Percentiles rank a stretch among this genome's conserved stretches.
Conservation (phyloP, 2,329 filamentous ascomycete genomes). For the Xylariaceae sp. region DNA sequence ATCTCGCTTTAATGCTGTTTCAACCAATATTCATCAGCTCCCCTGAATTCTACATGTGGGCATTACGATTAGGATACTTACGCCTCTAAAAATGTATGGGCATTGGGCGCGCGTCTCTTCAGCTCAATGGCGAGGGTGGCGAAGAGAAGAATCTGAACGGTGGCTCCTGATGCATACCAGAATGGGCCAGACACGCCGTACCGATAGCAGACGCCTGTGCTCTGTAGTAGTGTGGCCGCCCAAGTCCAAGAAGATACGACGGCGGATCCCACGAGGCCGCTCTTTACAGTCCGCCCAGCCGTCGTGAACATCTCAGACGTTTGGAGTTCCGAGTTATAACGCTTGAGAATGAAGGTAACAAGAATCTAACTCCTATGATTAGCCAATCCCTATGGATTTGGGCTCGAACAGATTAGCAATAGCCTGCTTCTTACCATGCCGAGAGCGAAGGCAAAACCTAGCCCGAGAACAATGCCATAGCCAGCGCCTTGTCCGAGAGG, state of each 20-base stretch:
- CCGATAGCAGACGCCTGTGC: constrained; percentile 79
- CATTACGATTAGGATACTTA: constrained; percentile 15
- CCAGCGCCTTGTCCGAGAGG: constrained; percentile 67
- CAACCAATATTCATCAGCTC: background rate
- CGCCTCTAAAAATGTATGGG: constrained; percentile 86
- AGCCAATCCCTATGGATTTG: background rate
- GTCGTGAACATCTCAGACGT: constrained; percentile 94
- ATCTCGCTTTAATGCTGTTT: constrained; percentile 37
- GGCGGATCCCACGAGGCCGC: constrained; percentile 83
- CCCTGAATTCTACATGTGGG: background rate
- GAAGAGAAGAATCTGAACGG: constrained; percentile 87
- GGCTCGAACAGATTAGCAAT: background rate
- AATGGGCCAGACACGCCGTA: constrained; percentile 71
- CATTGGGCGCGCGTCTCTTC: constrained; percentile 85
- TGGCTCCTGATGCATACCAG: constrained; percentile 65
- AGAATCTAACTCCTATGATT: constrained; percentile 52
- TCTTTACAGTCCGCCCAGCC: constrained; percentile 86
- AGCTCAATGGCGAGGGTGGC: constrained; percentile 89
- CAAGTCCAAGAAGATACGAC: constrained; percentile 96
- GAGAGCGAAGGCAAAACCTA: constrained; percentile 76
- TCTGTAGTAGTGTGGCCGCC: constrained; percentile 83
- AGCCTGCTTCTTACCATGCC: constrained; percentile 59
- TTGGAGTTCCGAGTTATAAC: constrained; percentile 70
- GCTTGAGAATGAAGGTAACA: constrained; percentile 72
- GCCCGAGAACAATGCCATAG: constrained; percentile 78